Evolutionary conservation across 2,329 filamentous ascomycete genomes (phyloP), one percentile per base, ranked within the genome.

Genomic region (Lachnellula arida): DNA sequence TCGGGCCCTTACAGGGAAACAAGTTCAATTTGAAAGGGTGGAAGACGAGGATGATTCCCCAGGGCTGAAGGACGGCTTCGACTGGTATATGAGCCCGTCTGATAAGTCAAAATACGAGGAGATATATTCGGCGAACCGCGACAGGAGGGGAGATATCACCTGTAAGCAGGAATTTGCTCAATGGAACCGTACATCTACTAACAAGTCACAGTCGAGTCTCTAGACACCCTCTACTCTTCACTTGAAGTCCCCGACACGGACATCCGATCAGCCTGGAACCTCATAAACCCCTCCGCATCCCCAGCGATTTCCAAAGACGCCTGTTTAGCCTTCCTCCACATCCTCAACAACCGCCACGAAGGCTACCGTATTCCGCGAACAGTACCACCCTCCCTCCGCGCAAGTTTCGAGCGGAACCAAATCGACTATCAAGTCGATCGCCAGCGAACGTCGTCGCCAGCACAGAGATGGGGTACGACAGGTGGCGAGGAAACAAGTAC

Each of bases 61-160:
- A 1, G 91, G 91, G 0, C 78, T 99, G 60, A 96, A 96, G 72
- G 91, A 97, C 73, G 93, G 93, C 12, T 99, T 99, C 73, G 94
- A 99, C 72, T 99, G 94, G 94, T 99, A 99, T 76, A 99, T 99
- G 91, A 91, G 85, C 58, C 94, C 94, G 0, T 74, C 78, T 32
- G 92, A 99, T 75, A 95, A 95, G 75, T 71, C 84, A 62, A 97
- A 97, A 74, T 99, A 99, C 76, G 91, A 97, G 74, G 90, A 93
- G 66, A 99, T 99, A 74, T 99, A 97, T 75, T 88, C 88, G 62
- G 91, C 95, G 67, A 95, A 91, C 75, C 84, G 91, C 59, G 89
- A 96, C 72, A 84, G 87, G 71, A 86, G 92, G 51, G 94, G 94
- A 62, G 90, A 96, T 68, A 81, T 92, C 65, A 79, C 86, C 56